A percentile compares a stretch with the other conserved stretches of the same genome.
These are phyloP conservation scores for Carex arenaria DNA, from an alignment of 202 grass and related monocot species.

Conservation along the genomic window DNA sequence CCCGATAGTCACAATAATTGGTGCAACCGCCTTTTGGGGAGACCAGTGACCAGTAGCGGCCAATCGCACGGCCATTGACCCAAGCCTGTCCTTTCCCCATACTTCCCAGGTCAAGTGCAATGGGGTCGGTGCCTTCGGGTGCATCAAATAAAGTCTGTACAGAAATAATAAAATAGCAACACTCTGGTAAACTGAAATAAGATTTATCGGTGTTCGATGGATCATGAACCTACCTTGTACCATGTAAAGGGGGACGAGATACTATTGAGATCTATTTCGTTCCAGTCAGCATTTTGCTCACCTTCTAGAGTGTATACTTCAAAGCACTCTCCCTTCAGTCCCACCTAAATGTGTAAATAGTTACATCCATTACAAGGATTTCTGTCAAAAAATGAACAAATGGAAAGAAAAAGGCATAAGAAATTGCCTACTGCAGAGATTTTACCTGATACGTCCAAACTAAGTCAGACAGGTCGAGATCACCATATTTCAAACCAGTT, in stretches of 20 bases:
- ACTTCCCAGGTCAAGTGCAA: slow-evolving; percentile 79
- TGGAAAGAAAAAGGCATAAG: slow-evolving; percentile 3
- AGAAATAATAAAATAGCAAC: background rate
- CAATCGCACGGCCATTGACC: slow-evolving; percentile 82
- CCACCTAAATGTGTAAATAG: slow-evolving; percentile 52
- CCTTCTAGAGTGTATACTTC: slow-evolving; percentile 65
- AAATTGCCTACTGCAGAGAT: background rate
- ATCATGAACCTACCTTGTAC: slow-evolving; percentile 72
- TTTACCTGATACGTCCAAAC: slow-evolving; percentile 93
- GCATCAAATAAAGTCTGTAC: slow-evolving; percentile 69
- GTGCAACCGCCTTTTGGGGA: slow-evolving; percentile 63
- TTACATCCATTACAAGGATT: background rate
- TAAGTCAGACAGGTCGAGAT: slow-evolving; percentile 58
- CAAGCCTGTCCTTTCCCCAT: slow-evolving; percentile 96
- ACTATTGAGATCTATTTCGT: slow-evolving; percentile 44
- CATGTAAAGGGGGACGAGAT: slow-evolving; percentile 60
- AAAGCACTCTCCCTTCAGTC: slow-evolving; percentile 70
- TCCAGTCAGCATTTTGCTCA: slow-evolving; percentile 55
- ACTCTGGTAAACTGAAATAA: slow-evolving; percentile 15
- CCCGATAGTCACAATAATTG: slow-evolving; percentile 62
- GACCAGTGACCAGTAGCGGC: slow-evolving; percentile 77
- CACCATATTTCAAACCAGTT: slow-evolving; percentile 68
- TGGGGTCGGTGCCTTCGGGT: slow-evolving; percentile 62
- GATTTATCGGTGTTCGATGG: slow-evolving; percentile 9
- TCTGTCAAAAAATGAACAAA: slow-evolving; percentile 5